phyloP scores from a whole-genome alignment of 129 eudicot genomes.

The Arctium minus region DNA sequence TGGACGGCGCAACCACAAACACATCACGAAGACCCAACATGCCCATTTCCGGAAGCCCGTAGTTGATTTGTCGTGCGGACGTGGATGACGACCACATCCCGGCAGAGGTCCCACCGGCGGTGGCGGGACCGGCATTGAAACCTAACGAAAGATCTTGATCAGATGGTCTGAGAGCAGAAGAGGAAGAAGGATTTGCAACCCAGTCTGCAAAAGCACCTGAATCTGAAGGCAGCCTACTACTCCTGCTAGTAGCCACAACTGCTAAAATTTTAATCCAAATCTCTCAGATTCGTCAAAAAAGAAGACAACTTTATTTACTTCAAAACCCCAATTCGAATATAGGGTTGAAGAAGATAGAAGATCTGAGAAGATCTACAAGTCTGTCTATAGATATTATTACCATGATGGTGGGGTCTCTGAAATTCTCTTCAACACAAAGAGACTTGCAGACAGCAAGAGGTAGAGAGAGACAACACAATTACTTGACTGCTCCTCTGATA shows the following conservation, averaged over 20 bases:
- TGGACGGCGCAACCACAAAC: conserved; percentile 36
- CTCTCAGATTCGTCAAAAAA: background rate
- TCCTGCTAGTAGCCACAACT: conserved; percentile 87
- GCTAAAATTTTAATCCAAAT: conserved; percentile 8
- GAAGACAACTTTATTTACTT: background rate
- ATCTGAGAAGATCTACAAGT: conserved; percentile 33
- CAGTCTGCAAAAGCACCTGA: conserved; percentile 83
- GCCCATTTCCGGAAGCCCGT: conserved; percentile 60
- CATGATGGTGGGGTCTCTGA: conserved; percentile 39
- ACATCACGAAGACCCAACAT: conserved; percentile 42
- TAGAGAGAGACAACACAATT: conserved; percentile 24
- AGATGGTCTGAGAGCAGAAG: conserved; percentile 30
- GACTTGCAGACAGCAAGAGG: conserved; percentile 16
- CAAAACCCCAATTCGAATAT: conserved; percentile 25
- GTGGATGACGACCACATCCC: conserved; percentile 41
- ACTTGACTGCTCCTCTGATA: conserved; percentile 21
- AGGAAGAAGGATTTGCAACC: conserved; percentile 60
- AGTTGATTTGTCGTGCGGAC: conserved; percentile 45
- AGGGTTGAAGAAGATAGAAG: conserved; percentile 33
- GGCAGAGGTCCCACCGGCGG: conserved; percentile 21
- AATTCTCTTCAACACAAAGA: conserved; percentile 20
- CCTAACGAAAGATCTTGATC: conserved; percentile 74
- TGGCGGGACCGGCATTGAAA: conserved; percentile 61
- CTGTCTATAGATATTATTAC: conserved; percentile 25
- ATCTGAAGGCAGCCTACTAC: conserved; percentile 60